Evolutionary conservation across 345 rosid species (phyloP).

Genomic region (Laguncularia racemosa): DNA sequence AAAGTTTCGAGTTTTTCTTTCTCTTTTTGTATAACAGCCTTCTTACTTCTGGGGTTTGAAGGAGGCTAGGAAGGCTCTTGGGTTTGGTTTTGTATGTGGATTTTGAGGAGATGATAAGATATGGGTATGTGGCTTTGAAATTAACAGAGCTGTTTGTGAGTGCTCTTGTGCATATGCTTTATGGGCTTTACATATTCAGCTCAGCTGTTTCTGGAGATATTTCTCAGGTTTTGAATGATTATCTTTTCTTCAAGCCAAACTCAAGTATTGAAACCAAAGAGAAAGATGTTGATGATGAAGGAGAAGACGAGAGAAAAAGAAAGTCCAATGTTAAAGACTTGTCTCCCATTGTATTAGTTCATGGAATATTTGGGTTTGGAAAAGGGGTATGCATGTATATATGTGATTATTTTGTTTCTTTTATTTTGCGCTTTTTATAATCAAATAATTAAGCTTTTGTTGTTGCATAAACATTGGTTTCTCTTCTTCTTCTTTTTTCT

Average conservation of each 20-base stretch:
- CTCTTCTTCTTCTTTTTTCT: not conserved
- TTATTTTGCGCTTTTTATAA: not conserved
- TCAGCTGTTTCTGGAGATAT: conserved; percentile 89
- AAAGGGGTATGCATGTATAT: conserved; percentile 55
- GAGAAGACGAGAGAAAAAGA: conserved; percentile 20
- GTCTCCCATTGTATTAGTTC: conserved; percentile 90
- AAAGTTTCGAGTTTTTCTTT: too few relatives aligned
- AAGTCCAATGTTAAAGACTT: conserved; percentile 22
- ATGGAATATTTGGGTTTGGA: conserved; percentile 99
- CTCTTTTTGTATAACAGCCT: too few relatives aligned
- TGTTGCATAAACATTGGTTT: too few relatives aligned
- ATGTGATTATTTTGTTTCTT: not conserved
- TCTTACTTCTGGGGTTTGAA: not conserved
- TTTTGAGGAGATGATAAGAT: conserved; percentile 45
- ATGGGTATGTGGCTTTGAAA: conserved; percentile 56
- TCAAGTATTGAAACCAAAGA: conserved; percentile 13
- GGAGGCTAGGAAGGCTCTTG: not conserved
- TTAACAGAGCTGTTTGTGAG: conserved; percentile 75
- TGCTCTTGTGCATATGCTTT: conserved; percentile 60
- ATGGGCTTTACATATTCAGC: conserved; percentile 81
- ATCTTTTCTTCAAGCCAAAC: conserved; percentile 38
- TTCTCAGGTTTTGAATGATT: conserved; percentile 44
- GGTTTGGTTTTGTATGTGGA: not conserved
- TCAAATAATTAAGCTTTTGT: not conserved
- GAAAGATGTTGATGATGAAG: not conserved